Evolutionary conservation across 2,329 filamentous ascomycete genomes (phyloP).

Genomic region (Paramyrothecium sp.): DNA sequence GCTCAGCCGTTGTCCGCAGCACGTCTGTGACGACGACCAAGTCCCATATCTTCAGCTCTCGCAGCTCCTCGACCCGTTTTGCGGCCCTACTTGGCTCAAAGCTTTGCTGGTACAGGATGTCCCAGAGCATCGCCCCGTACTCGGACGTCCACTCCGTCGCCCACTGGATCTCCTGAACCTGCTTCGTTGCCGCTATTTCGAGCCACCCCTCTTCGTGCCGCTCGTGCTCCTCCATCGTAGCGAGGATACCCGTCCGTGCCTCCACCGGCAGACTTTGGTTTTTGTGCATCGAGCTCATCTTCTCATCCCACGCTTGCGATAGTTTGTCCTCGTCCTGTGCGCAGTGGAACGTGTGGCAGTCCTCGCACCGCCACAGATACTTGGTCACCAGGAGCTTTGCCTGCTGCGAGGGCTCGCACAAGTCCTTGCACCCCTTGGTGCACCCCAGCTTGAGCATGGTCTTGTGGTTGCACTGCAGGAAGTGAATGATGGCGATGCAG

Average conservation of each 20-base stretch:
- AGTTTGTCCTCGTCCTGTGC: slow-evolving; percentile 7
- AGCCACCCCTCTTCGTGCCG: slow-evolving; percentile 4
- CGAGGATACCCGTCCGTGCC: slow-evolving; percentile 5
- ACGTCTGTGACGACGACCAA: slow-evolving; percentile 18
- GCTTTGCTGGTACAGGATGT: slow-evolving; percentile 7
- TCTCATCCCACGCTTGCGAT: slow-evolving; percentile 8
- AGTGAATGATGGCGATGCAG: slow-evolving; percentile 23
- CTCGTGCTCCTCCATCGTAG: slow-evolving; percentile 6
- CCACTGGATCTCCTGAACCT: slow-evolving; percentile 22
- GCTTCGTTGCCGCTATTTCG: slow-evolving; percentile 6
- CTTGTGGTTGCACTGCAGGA: slow-evolving; percentile 20
- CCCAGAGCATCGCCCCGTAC: slow-evolving; percentile 19
- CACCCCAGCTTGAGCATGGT: slow-evolving; percentile 25
- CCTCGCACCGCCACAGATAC: slow-evolving; percentile 26
- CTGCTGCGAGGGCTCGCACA: slow-evolving; percentile 18
- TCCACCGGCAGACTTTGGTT: neutral
- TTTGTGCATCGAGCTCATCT: neutral
- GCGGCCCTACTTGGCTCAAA: slow-evolving; percentile 4
- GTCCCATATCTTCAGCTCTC: slow-evolving; percentile 15
- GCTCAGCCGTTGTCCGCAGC: slow-evolving; percentile 9
- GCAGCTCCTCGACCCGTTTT: slow-evolving; percentile 12
- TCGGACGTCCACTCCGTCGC: slow-evolving; percentile 23
- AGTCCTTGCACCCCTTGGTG: slow-evolving; percentile 17
- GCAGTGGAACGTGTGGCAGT: slow-evolving; percentile 14
- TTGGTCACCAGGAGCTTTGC: slow-evolving; percentile 13